phyloP scores from a whole-genome alignment of 148 eudicot species.

The Spergularia bocconei region DNA sequence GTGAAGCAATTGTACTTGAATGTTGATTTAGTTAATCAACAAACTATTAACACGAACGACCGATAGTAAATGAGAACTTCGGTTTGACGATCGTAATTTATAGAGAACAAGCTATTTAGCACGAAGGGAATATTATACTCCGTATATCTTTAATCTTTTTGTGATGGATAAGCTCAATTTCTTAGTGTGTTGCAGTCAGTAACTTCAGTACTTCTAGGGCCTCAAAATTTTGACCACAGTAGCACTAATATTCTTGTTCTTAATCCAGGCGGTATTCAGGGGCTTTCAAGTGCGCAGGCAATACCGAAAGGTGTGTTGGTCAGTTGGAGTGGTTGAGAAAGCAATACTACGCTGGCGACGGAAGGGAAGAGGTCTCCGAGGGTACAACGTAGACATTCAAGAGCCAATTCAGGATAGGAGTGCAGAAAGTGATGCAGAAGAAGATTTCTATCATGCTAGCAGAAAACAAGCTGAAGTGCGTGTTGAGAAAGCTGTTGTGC shows the following conservation, averaged over 20 bases:
- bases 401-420: constrained; percentile 36
- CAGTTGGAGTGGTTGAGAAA: constrained; percentile 93
- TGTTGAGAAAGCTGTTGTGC: constrained; percentile 78
- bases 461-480: constrained; percentile 92
- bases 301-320: constrained; percentile 71
- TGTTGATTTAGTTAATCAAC: not conserved
- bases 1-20: not conserved
- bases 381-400: constrained; percentile 47
- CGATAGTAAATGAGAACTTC: no score
- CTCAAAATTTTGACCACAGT: not conserved
- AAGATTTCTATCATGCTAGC: constrained; percentile 82
- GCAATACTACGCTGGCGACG: constrained; percentile 82
- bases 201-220: no score
- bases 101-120: no score
- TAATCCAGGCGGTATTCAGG: constrained; percentile 61
- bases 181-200: not conserved
- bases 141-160: no score
- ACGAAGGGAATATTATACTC: no score
- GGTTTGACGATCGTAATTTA: no score
- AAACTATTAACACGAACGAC: not conserved
- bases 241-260: not conserved
- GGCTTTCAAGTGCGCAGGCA: constrained; percentile 78
- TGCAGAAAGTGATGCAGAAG: constrained; percentile 54
- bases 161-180: not conserved
- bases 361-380: constrained; percentile 82